Conservation (phyloP, 2,329 filamentous ascomycete species). For the Tolypocladium tundrense region DNA sequence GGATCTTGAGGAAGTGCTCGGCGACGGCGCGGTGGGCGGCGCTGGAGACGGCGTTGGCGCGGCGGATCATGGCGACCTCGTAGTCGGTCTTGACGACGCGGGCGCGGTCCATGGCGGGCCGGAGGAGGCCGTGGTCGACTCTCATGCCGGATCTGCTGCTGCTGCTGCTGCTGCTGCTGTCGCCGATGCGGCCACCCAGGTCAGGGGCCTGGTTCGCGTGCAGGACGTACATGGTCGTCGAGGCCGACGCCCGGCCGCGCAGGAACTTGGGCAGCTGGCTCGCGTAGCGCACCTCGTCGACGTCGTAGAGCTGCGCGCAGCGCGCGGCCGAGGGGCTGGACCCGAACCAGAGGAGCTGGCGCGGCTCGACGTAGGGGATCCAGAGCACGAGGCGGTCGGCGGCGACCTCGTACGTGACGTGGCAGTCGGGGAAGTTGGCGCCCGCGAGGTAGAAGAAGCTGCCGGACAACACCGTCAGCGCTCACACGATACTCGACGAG, state of each 20-base stretch:
- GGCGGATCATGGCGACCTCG: constrained; percentile 71
- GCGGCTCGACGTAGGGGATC: constrained; percentile 58
- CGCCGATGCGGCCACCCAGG: not conserved
- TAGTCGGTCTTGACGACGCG: constrained; percentile 79
- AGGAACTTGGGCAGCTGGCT: constrained; percentile 40
- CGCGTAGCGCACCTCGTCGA: constrained; percentile 59
- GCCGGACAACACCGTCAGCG: not conserved
- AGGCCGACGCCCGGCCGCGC: constrained; percentile 23
- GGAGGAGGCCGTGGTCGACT: constrained; percentile 45
- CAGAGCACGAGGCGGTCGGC: constrained; percentile 59
- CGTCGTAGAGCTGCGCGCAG: constrained; percentile 51
- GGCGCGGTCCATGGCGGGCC: constrained; percentile 65
- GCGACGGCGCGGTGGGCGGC: constrained; percentile 68
- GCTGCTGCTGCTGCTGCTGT: not conserved
- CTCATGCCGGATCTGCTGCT: not conserved
- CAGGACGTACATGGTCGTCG: constrained; percentile 32
- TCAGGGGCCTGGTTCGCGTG: constrained; percentile 32
- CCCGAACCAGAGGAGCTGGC: constrained; percentile 54
- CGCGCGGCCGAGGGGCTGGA: constrained; percentile 49
- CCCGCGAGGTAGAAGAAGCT: constrained; percentile 52
- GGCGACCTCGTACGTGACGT: constrained; percentile 46
- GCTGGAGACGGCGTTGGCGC: constrained; percentile 71
- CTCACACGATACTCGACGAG: not conserved
- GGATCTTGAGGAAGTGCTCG: constrained; percentile 47
- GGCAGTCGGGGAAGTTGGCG: constrained; percentile 42